These are phyloP conservation scores for Dictyostelium citrinum DNA, from an alignment of 78 protist genomes.

Conservation along the genomic window DNA sequence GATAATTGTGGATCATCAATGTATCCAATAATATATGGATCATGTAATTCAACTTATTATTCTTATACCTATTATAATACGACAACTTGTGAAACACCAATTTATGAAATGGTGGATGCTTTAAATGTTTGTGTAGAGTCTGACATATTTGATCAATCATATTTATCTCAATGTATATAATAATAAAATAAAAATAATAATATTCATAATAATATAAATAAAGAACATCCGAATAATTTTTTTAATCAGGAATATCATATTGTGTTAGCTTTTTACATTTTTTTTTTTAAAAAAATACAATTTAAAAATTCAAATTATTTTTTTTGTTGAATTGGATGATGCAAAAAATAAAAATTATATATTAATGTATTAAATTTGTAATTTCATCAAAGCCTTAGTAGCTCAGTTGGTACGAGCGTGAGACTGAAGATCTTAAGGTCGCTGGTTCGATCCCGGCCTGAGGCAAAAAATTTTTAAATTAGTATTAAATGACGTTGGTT, in stretches of 20 bases:
- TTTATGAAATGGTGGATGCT: not conserved
- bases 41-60: not conserved
- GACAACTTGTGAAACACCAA: not conserved
- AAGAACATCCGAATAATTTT: too few species aligned
- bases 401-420: slow-evolving; percentile 76
- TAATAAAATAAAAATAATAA: not conserved
- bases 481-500: too few species aligned
- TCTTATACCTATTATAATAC: not conserved
- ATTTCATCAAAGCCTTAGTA: slow-evolving; percentile 20
- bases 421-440: slow-evolving; percentile 77
- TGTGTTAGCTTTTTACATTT: too few species aligned
- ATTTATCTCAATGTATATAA: not conserved
- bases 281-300: too few species aligned
- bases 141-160: not conserved
- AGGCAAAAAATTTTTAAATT: too few species aligned
- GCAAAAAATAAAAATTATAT: too few species aligned
- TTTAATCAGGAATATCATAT: too few species aligned
- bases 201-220: too few species aligned
- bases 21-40: not conserved
- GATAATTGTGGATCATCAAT: not conserved
- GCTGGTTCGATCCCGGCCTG: slow-evolving; percentile 76
- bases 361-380: too few species aligned
- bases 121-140: not conserved
- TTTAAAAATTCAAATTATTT: too few species aligned
- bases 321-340: too few species aligned